Evolutionary conservation across 2,329 filamentous ascomycete species (phyloP).

Genomic region (Apiospora malaysiana): DNA sequence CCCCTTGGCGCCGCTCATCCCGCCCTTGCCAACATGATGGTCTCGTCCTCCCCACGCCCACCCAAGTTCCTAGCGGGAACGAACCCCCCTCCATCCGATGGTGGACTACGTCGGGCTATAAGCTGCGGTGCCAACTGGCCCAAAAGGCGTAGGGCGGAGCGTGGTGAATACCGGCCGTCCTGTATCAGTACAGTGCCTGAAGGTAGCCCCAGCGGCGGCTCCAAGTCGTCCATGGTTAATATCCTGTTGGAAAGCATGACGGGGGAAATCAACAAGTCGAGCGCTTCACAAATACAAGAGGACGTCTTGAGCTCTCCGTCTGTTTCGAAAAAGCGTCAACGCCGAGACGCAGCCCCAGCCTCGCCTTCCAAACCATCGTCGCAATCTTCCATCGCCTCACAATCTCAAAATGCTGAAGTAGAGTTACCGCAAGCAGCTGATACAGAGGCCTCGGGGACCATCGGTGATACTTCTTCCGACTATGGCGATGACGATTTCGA

Average conservation of each 20-base stretch:
- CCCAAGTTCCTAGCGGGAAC: slow-evolving; percentile 47
- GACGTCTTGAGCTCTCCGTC: slow-evolving; percentile 49
- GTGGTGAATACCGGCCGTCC: slow-evolving; percentile 44
- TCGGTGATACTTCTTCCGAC: slow-evolving; percentile 44
- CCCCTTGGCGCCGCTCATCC: slow-evolving; percentile 58
- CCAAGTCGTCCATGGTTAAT: slow-evolving; percentile 63
- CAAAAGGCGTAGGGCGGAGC: slow-evolving; percentile 69
- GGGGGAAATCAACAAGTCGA: slow-evolving; percentile 54
- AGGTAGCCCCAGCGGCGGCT: slow-evolving; percentile 51
- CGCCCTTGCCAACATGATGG: slow-evolving; percentile 67
- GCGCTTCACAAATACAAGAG: slow-evolving; percentile 39
- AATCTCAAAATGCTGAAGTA: slow-evolving; percentile 15
- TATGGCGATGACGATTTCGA: slow-evolving; percentile 65
- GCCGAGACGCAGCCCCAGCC: slow-evolving; percentile 23
- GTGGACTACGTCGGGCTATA: slow-evolving; percentile 65
- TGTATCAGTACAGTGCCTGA: slow-evolving; percentile 41
- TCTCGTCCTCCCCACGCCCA: slow-evolving; percentile 73
- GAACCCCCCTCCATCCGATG: slow-evolving; percentile 40
- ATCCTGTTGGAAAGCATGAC: slow-evolving; percentile 71
- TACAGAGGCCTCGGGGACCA: background rate
- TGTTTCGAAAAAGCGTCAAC: slow-evolving; percentile 44
- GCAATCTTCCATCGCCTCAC: slow-evolving; percentile 26
- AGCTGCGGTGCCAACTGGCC: slow-evolving; percentile 76
- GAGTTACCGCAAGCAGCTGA: background rate
- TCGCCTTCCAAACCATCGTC: slow-evolving; percentile 32